Base-by-base conservation (phyloP, 2,329 filamentous ascomycete species). In the Cladophialophora exuberans region DNA sequence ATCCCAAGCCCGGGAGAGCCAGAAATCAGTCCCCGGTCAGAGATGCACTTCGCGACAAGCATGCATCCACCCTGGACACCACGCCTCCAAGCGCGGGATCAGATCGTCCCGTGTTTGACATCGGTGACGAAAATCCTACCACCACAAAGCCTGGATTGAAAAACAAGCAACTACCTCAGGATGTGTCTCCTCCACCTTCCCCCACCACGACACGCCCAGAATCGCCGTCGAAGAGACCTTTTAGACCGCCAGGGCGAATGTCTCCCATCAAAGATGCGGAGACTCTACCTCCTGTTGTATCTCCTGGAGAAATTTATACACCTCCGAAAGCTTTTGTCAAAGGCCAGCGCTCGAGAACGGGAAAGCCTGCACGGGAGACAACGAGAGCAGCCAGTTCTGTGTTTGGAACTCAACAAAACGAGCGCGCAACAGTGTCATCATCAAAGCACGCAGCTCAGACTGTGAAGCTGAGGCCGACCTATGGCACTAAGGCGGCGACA, bases 141-240 rank as follows among this genome's bases (percentile, higher is more conserved):
- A 22, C 17, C 3, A 41, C 20, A 31, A 58, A 48, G 38, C 11
- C 41, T n/a, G 39, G 49, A 18, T 28, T 47, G 36, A 58, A 54
- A 30, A 47, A 49, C 22, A 63, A 56, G 48, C 58, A 56, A 3
- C 55, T 48, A 61, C 65, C 73, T 3, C 82, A 90, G 2, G 83
- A 85, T 42, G 76, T 96, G 25, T 89, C 91, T 0, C 84, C 89
- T 0, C 94, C 91, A 0, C 91, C 92, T 3, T 83, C 83, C 0
- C 61, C 59, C 11, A 47, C 49, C 23, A 39, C 44, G 5, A 10
- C 33, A 26, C 56, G 54, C 22, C 36, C 62, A 20, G 52, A 51
- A 17, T 63, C 61, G 26, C 61, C 61, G 28, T 30, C 39, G 4
- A 65, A 60, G 45, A 43, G 33, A 45, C 54, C 54, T 1, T 63